A percentile compares a stretch with the other conserved stretches of the same genome.
Conservation (phyloP, 2,329 filamentous ascomycete species). For the Bipolaris gigantea region DNA sequence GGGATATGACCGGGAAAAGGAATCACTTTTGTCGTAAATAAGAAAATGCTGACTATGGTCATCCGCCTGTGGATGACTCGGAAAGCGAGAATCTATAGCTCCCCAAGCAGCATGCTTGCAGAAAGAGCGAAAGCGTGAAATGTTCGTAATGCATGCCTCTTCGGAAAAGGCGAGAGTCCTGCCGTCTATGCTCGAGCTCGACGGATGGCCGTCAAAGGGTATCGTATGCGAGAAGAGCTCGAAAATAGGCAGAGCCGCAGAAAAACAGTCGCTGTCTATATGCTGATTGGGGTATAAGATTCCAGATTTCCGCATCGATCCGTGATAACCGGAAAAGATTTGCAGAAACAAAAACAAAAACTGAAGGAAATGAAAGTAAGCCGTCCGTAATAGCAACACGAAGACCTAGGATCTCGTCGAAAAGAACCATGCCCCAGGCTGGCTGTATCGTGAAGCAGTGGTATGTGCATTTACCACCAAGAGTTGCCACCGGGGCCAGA, state of each 20-base stretch:
- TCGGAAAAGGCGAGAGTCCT: constrained; percentile 36
- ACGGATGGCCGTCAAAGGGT: constrained; percentile 41
- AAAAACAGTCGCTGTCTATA: constrained; percentile 56
- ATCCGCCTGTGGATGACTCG: constrained; percentile 43
- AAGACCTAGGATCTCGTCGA: constrained; percentile 28
- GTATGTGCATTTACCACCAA: constrained; percentile 61
- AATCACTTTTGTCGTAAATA: constrained; percentile 44
- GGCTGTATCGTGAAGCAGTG: constrained; percentile 29
- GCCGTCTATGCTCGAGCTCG: constrained; percentile 45
- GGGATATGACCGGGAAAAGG: constrained; percentile 41
- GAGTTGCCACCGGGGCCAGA: constrained; percentile 64
- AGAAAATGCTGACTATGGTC: constrained; percentile 35
- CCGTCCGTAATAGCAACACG: constrained; percentile 22
- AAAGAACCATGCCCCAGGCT: constrained; percentile 31
- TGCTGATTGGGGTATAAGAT: constrained; percentile 54
- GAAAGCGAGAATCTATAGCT: constrained; percentile 46
- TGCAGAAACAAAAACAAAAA: constrained; percentile 36
- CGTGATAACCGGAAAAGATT: constrained; percentile 39
- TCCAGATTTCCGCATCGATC: constrained; percentile 46
- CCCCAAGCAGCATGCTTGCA: constrained; percentile 47
- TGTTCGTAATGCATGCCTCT: constrained; percentile 46
- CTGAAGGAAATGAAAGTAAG: constrained; percentile 31
- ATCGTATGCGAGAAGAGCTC: constrained; percentile 46
- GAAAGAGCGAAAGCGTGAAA: constrained; percentile 45
- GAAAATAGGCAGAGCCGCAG: constrained; percentile 46